These are phyloP conservation scores for Aspergillus luchuensis DNA, from an alignment of 2,329 filamentous ascomycete species.

Conservation along the genomic window DNA sequence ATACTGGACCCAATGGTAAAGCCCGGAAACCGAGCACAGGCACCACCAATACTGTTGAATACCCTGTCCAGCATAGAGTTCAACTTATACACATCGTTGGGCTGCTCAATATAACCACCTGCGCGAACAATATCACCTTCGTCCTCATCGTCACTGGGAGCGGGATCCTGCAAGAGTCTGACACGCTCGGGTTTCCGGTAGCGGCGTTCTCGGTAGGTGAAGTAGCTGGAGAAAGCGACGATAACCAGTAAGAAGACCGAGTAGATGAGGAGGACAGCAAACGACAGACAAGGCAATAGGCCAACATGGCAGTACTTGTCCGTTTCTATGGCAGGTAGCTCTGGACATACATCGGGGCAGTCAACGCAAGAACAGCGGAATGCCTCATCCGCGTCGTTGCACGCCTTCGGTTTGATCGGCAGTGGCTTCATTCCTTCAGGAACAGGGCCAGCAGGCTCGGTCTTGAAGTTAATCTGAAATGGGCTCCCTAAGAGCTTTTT, in stretches of 20 bases:
- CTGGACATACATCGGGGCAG: slow-evolving; percentile 81
- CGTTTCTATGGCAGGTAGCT: slow-evolving; percentile 73
- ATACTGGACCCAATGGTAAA: slow-evolving; percentile 78
- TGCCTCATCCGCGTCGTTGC: slow-evolving; percentile 82
- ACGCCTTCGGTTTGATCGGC: slow-evolving; percentile 75
- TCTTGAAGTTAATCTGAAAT: slow-evolving; percentile 90
- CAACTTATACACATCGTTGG: slow-evolving; percentile 75
- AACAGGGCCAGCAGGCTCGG: slow-evolving; percentile 60
- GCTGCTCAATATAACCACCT: slow-evolving; percentile 74
- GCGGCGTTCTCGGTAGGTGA: slow-evolving; percentile 73
- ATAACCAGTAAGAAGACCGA: slow-evolving; percentile 70
- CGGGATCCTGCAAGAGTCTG: slow-evolving; percentile 81
- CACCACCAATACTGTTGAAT: slow-evolving; percentile 78
- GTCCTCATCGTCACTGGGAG: slow-evolving; percentile 88
- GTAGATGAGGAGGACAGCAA: slow-evolving; percentile 87
- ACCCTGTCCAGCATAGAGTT: slow-evolving; percentile 79
- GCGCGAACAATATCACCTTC: slow-evolving; percentile 82
- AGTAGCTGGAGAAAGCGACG: slow-evolving; percentile 69
- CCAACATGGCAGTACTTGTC: slow-evolving; percentile 78
- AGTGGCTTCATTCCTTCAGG: slow-evolving; percentile 72
- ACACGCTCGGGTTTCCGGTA: slow-evolving; percentile 77
- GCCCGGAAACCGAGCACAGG: slow-evolving; percentile 78
- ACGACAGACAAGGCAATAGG: slow-evolving; percentile 86
- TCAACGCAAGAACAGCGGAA: slow-evolving; percentile 94
- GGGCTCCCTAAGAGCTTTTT: slow-evolving; percentile 89